Percentiles rank a stretch among this genome's conserved stretches.
phyloP scores from a whole-genome alignment of 2,329 filamentous ascomycete species.

The Colletotrichum limetticola region DNA sequence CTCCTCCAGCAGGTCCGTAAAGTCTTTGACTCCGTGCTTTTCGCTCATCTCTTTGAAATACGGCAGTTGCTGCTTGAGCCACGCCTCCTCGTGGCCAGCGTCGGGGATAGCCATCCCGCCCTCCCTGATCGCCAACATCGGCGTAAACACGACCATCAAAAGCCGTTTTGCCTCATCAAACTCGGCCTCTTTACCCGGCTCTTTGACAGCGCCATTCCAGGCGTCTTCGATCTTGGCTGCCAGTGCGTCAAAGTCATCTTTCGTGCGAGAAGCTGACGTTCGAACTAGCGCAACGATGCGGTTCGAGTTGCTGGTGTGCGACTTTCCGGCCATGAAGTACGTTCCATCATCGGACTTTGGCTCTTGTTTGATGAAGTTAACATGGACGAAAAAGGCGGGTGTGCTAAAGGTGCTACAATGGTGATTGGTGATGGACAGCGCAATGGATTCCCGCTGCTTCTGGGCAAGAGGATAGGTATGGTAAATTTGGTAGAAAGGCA shows the following conservation, averaged over 20 bases:
- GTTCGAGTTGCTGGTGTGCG: background rate
- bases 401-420: constrained; percentile 18
- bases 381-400: constrained; percentile 18
- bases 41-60: constrained; percentile 12
- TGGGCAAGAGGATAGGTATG: background rate
- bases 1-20: background rate
- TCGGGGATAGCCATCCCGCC: constrained; percentile 5
- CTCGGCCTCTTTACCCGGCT: background rate
- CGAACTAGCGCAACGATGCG: constrained; percentile 6
- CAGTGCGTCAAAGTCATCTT: constrained; percentile 14
- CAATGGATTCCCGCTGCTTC: constrained; percentile 4
- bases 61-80: constrained; percentile 4
- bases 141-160: constrained; percentile 5
- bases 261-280: background rate
- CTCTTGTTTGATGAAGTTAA: constrained; percentile 3
- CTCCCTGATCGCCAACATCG: constrained; percentile 8
- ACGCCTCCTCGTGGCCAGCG: constrained; percentile 4
- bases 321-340: constrained; percentile 19
- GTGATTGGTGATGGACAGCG: background rate
- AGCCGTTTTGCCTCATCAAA: background rate
- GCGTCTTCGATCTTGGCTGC: constrained; percentile 9
- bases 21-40: background rate
- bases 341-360: background rate
- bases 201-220: background rate
- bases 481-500: constrained; percentile 14